Base-by-base conservation (phyloP, 805 yeast genomes). In the Pichia exigua region DNA sequence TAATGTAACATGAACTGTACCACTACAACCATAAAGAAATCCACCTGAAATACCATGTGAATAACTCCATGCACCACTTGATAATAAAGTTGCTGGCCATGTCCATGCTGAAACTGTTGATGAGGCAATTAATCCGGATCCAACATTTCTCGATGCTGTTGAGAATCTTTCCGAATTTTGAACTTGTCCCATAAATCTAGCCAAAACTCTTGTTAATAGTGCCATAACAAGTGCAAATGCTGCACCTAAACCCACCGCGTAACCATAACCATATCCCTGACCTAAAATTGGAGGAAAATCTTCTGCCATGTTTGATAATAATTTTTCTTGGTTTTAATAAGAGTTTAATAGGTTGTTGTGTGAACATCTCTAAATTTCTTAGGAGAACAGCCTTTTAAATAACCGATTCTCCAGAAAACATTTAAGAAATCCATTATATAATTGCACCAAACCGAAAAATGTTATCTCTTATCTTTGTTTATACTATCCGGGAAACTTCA, bases 41-140 rank as follows among this genome's bases (percentile, higher is more conserved):
- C 72, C 68, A 38, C 73, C 76, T 55, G 64, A 64, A n/a, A 76
- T 60, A 27, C 79, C 79, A 56, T 71, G 66, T 6, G 60, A 47
- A 54, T 75, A 76, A 41, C 70, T 61, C 73, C 73, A 66, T 3
- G 69, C 61, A 1, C 72, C 66, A 4, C 75, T 68, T 11, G 67
- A 59, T 43, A 68, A 63, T 44, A 69, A 62, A 28, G 72, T 74
- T 44, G 73, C 71, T 8, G 75, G 72, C 75, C 77, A 74, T 26
- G 75, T 72, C 79, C 80, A 76, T 1, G 76, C 68, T 12, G 73
- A 66, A 12, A 74, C 76, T 4, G 71, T 72, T 13, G 76, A 71
- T 1, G 76, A 69, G 4, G 74, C 67, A 24, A 73, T 72, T 17
- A 76, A 59, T 18, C 79, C 79, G 10, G 70, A 57, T 24, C 62